Evolutionary conservation across 495 filamentous ascomycete genomes (phyloP).

Genomic region (Aspergillus hancockii): DNA sequence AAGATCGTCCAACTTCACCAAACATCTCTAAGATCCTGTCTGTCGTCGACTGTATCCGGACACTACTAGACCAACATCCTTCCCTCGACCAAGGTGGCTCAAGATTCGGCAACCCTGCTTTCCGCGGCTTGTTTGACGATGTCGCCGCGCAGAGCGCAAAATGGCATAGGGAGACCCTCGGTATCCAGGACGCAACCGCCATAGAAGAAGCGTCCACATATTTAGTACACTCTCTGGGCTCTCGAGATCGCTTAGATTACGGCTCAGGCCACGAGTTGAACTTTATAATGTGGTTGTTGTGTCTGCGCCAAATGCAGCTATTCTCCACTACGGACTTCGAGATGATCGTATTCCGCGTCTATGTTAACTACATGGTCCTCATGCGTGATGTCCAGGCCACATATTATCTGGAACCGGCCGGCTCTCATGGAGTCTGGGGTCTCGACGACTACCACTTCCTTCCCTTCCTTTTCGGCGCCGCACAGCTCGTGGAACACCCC

Average conservation of each 20-base stretch:
- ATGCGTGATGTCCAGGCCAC: constrained; percentile 82
- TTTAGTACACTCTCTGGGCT: constrained; percentile 80
- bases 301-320: constrained; percentile 76
- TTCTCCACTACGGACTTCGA: constrained; percentile 66
- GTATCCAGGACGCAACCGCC: constrained; percentile 53
- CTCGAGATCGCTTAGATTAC: constrained; percentile 88
- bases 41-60: constrained; percentile 68
- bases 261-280: constrained; percentile 97
- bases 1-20: constrained; percentile 53
- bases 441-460: constrained; percentile 95
- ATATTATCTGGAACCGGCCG: constrained; percentile 94
- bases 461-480: constrained; percentile 95
- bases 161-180: constrained; percentile 50
- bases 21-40: constrained; percentile 63
- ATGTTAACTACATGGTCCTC: constrained; percentile 76
- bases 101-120: constrained; percentile 91
- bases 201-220: constrained; percentile 76
- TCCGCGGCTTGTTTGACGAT: constrained; percentile 79
- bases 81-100: constrained; percentile 83
- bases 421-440: constrained; percentile 94
- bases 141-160: constrained; percentile 50
- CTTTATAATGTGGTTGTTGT: constrained; percentile 91
- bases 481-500: constrained; percentile 83
- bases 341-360: constrained; percentile 71
- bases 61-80: constrained; percentile 64